Evolutionary conservation across 177 flowering plant genomes (phyloP).

Genomic region (Vitis hybrid): DNA sequence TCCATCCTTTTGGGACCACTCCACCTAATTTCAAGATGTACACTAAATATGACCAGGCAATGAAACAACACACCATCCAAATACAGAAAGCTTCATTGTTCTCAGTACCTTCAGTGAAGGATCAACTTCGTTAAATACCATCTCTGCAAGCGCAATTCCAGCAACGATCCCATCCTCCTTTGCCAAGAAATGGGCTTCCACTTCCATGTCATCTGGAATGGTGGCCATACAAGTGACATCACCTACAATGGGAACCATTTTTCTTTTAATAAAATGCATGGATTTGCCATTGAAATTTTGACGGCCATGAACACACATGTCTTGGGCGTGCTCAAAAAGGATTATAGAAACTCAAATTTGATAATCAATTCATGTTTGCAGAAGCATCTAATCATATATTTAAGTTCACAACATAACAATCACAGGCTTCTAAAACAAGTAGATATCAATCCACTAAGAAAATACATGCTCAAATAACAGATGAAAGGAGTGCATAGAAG

Average conservation of each 20-base stretch:
- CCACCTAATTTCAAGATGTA: conserved; percentile 53
- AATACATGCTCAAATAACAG: background rate
- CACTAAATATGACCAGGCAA: conserved; percentile 2
- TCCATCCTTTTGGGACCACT: conserved; percentile 85
- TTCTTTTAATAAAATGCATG: too few relatives aligned
- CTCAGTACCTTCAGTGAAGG: conserved; percentile 73
- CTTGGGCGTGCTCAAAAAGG: background rate
- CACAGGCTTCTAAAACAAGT: background rate
- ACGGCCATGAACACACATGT: too few relatives aligned
- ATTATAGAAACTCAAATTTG: background rate
- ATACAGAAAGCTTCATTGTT: background rate
- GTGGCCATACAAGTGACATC: conserved; percentile 96
- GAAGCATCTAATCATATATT: background rate
- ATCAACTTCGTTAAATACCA: conserved; percentile 88
- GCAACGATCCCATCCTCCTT: conserved; percentile 92
- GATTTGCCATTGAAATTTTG: too few relatives aligned
- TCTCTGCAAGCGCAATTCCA: conserved; percentile 89
- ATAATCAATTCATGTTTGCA: background rate
- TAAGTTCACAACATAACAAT: background rate
- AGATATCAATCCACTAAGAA: background rate
- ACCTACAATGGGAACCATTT: conserved; percentile 44
- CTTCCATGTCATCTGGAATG: conserved; percentile 73
- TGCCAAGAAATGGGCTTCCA: conserved; percentile 87
- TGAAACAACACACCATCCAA: background rate
- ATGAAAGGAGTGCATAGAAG: background rate